A percentile compares a stretch with the other conserved stretches of the same genome.
phyloP scores from a whole-genome alignment of 805 yeast genomes.

The Candida tallmaniae region DNA sequence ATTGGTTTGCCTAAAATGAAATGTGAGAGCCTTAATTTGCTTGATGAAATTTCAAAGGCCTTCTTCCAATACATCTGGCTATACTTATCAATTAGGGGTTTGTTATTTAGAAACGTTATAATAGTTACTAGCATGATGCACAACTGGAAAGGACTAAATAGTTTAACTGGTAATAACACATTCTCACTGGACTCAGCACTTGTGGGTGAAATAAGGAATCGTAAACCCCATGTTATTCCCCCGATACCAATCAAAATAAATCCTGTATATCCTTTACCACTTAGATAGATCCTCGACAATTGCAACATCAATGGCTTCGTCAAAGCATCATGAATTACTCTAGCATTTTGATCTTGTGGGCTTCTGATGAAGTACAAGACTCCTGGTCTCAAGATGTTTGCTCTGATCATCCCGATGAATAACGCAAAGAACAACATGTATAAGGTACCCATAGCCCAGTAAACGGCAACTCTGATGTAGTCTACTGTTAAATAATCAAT shows the following conservation, averaged over 20 bases:
- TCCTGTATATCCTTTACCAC: constrained; percentile 69
- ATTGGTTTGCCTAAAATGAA: constrained; percentile 63
- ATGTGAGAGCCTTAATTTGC: constrained; percentile 69
- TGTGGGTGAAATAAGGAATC: constrained; percentile 20
- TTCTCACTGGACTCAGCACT: constrained; percentile 9
- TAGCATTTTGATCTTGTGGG: constrained; percentile 89
- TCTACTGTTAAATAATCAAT: constrained; percentile 6
- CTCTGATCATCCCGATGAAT: constrained; percentile 79
- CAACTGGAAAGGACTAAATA: constrained; percentile 9
- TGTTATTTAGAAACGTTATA: constrained; percentile 4
- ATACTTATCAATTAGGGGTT: constrained; percentile 21
- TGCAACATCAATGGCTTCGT: constrained; percentile 73
- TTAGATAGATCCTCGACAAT: constrained; percentile 63
- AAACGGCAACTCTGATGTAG: constrained; percentile 20
- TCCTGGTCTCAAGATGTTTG: constrained; percentile 74
- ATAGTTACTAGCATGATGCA: constrained; percentile 2
- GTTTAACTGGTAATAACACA: constrained; percentile 24
- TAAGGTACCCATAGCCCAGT: constrained; percentile 72
- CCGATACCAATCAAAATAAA: constrained; percentile 78
- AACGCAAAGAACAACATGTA: constrained; percentile 88
- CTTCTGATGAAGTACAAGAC: constrained; percentile 88
- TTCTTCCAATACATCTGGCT: constrained; percentile 56
- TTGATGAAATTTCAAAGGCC: constrained; percentile 52
- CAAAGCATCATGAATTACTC: constrained; percentile 81
- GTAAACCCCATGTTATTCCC: constrained; percentile 47